Conservation (phyloP, 345 rosid genomes). For the Nephelium lappaceum region DNA sequence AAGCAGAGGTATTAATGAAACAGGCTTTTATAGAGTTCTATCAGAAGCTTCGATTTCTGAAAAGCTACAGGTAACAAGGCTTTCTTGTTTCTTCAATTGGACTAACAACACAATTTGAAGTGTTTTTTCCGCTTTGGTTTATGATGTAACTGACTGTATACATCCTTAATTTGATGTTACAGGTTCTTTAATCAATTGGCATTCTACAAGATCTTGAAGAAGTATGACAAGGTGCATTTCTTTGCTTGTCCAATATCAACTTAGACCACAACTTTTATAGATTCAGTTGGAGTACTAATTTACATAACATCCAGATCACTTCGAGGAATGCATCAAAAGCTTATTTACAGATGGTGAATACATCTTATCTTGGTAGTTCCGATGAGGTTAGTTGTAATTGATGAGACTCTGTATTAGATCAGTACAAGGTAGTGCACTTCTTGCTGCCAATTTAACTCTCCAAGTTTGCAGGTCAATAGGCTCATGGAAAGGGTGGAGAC, state of each 20-base stretch:
- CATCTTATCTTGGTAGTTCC: conserved; percentile 70
- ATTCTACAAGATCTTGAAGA: conserved; percentile 81
- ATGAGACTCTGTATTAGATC: neutral
- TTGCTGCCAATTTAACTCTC: neutral
- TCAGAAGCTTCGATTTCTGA: conserved; percentile 62
- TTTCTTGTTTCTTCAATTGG: neutral
- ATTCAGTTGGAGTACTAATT: conserved; percentile 2
- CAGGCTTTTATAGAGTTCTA: conserved; percentile 57
- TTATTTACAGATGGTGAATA: conserved; percentile 74
- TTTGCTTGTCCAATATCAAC: neutral
- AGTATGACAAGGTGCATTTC: conserved; percentile 73
- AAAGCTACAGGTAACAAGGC: conserved; percentile 51
- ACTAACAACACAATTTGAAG: no score
- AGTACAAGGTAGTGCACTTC: neutral
- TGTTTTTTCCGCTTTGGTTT: neutral
- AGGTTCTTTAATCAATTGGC: conserved; percentile 80
- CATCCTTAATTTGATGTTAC: conserved; percentile 9
- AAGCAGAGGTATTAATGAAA: conserved; percentile 48
- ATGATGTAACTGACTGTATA: no score
- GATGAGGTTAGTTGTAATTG: conserved; percentile 50
- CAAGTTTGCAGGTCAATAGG: conserved; percentile 45
- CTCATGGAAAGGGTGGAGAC: conserved; percentile 71
- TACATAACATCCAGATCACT: conserved; percentile 47
- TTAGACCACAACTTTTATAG: neutral
- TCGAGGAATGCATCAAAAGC: conserved; percentile 54